Base-by-base conservation (phyloP, 164 flowering plant species). In the Piper longum region DNA sequence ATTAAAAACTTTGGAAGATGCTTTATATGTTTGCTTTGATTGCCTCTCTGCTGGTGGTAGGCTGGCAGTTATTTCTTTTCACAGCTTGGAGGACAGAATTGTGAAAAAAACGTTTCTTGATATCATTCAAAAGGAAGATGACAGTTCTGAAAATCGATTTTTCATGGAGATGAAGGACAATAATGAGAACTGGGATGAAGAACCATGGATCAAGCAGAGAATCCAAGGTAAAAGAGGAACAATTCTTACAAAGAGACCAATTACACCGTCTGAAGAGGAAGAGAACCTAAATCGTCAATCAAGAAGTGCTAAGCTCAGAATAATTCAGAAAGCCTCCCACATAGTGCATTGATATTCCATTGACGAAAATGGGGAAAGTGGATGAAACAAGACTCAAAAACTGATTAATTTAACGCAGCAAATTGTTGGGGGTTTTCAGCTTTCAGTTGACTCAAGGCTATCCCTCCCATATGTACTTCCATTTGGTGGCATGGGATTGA, bases 11-110 rank as follows among this genome's bases (percentile, higher is more conserved):
- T 73, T 95, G 63, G 77, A 87, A 64, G 80, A 80, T 68, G 72
- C 99, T n/a, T 80, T 95, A 5, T 59, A 75, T 71, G 74, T 81
- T 61, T 81, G 84, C 70, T 95, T 85, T 60, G 89, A 86, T 43
- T 87, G 85, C 70, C 96, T 95, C 64, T 81, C 90, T 14, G 79
- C 84, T 54, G 90, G 95, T 4, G 93, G 97, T 44, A 78, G 99
- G 78, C 95, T 95, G 44, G 97, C 96, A 11, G 93, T 91, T 63
- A 91, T 95, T 62, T 84, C 97, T 41, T 91, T 95, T 73, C 97
- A 91, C 71, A 95, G 99, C 73, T 77, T 95, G 77, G 99, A 95
- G 75, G 99, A 95, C 81, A 85, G 99, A 72, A 87, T 95, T 36
- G 99, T 91, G 68, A 95, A 91, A 69, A 85, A 87, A 68, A 78